Percentiles rank a stretch among this genome's conserved stretches.
Evolutionary conservation across 169 alveolate species (phyloP).

Genomic region (Gregarina niphandrodes): DNA sequence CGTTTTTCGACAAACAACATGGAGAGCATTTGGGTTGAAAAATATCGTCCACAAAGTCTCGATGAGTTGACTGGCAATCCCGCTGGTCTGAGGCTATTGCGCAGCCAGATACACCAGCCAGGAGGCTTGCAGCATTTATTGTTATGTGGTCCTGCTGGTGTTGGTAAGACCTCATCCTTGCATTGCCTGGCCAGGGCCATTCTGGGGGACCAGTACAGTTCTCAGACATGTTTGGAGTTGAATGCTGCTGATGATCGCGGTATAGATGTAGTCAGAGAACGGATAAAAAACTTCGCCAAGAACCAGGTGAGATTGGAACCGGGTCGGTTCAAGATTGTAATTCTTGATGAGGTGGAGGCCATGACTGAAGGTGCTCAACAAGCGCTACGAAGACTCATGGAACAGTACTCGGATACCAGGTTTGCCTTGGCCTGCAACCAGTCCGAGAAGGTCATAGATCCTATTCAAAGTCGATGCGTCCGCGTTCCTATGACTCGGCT

Average conservation of each 20-base stretch:
- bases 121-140: not conserved
- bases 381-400: constrained; percentile 87
- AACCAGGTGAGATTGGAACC: constrained; percentile 68
- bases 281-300: constrained; percentile 81
- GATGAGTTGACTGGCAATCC: constrained; percentile 85
- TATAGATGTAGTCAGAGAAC: constrained; percentile 89
- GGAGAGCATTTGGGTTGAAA: constrained; percentile 75
- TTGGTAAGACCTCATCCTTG: constrained; percentile 94
- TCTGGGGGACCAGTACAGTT: constrained; percentile 53
- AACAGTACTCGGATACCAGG: constrained; percentile 78
- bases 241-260: constrained; percentile 98
- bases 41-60: constrained; percentile 77
- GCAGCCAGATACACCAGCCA: constrained; percentile 15
- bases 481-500: constrained; percentile 80
- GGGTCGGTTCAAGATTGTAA: constrained; percentile 81
- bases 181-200: constrained; percentile 83
- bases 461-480: constrained; percentile 95
- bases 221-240: constrained; percentile 79
- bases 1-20: too few relatives aligned
- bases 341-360: constrained; percentile 96
- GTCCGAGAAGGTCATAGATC: constrained; percentile 87
- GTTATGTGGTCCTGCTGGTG: constrained; percentile 96
- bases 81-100: constrained; percentile 60
- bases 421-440: constrained; percentile 97
- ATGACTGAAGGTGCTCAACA: constrained; percentile 98